Conservation (phyloP, 352 stramenopile genomes). For the Pythium coloratum region DNA sequence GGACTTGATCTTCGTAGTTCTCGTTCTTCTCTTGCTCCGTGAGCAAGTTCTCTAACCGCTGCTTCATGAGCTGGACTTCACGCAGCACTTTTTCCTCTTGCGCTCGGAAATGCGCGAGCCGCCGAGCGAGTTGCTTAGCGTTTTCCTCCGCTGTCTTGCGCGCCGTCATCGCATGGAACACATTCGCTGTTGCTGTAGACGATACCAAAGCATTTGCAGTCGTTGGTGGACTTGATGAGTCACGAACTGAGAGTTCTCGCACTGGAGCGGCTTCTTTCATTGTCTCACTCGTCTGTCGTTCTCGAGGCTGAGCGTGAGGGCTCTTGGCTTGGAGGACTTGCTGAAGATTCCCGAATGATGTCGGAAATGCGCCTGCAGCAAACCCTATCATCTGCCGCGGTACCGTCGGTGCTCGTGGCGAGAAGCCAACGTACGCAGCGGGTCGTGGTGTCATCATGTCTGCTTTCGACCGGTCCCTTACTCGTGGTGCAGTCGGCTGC, state of each 20-base stretch:
- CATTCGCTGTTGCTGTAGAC: constrained; percentile 16
- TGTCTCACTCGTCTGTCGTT: neutral
- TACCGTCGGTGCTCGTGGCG: constrained; percentile 8
- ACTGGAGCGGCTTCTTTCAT: neutral
- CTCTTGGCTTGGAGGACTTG: constrained; percentile 14
- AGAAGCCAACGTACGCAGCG: constrained; percentile 19
- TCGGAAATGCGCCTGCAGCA: neutral
- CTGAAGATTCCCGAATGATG: constrained; percentile 3
- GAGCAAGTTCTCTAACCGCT: constrained; percentile 35
- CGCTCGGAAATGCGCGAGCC: constrained; percentile 51
- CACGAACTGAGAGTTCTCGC: neutral
- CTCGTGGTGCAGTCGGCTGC: neutral
- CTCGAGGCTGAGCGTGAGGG: neutral
- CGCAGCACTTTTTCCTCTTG: constrained; percentile 57
- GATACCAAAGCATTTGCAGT: neutral
- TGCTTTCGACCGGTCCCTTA: neutral
- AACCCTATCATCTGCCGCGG: neutral
- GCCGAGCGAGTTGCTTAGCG: constrained; percentile 44
- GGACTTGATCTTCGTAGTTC: neutral
- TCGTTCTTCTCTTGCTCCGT: neutral
- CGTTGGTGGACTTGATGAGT: neutral
- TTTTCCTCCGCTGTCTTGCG: constrained; percentile 57
- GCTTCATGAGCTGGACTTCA: constrained; percentile 53
- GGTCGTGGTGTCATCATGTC: neutral
- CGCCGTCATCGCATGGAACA: constrained; percentile 47